Conservation (phyloP, 306 rosid genomes). For the Fagus crenata region DNA sequence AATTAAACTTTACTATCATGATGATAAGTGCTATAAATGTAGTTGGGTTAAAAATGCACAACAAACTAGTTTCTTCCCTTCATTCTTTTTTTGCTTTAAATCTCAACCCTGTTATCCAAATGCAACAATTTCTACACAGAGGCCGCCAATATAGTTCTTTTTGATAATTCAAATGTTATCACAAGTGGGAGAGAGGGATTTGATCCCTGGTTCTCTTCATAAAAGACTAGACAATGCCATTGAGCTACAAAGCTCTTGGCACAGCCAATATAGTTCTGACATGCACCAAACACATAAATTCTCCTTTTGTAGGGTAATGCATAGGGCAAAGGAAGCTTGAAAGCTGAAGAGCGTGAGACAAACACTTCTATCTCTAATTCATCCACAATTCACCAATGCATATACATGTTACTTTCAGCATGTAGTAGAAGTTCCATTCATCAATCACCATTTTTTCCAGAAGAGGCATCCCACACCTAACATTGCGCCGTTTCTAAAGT, state of each 20-base stretch:
- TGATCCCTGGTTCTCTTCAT: too few relatives aligned
- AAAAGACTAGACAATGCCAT: too few relatives aligned
- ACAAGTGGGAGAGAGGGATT: too few relatives aligned
- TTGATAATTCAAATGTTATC: too few relatives aligned
- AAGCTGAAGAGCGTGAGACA: too few relatives aligned
- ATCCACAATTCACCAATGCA: slow-evolving; percentile 1
- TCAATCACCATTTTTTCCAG: not conserved
- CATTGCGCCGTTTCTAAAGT: not conserved
- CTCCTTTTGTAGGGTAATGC: too few relatives aligned
- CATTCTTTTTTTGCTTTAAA: not conserved
- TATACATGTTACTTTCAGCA: not conserved
- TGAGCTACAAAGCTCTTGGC: too few relatives aligned
- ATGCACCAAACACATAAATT: too few relatives aligned
- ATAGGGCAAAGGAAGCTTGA: too few relatives aligned
- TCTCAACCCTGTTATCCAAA: not conserved
- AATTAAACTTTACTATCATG: not conserved
- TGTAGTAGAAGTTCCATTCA: not conserved
- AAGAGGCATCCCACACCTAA: not conserved
- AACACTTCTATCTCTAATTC: not conserved
- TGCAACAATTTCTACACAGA: not conserved
- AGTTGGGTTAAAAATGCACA: not conserved
- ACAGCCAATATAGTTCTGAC: too few relatives aligned
- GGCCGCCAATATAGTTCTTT: not conserved
- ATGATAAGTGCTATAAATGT: not conserved
- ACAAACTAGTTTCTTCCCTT: not conserved